phyloP scores from a whole-genome alignment of 352 stramenopile species.

The Salisapilia sapeloensis region DNA sequence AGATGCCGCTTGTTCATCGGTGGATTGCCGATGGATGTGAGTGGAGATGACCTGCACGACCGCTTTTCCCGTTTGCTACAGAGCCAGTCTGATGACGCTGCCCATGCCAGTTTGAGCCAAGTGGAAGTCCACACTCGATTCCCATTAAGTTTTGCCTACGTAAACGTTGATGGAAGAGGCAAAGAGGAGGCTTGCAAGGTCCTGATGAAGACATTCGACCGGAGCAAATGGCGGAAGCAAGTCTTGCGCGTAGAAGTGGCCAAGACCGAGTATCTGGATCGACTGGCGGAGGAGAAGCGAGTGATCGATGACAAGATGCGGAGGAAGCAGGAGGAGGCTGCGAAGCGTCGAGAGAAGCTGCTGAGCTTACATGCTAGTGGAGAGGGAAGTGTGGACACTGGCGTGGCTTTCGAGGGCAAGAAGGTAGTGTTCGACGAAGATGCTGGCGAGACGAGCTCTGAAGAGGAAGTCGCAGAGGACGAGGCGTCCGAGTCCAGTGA shows the following conservation, averaged over 20 bases:
- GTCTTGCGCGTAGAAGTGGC: conserved; percentile 43
- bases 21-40: conserved; percentile 27
- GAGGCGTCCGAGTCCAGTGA: conserved; percentile 3
- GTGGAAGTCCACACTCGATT: conserved; percentile 8
- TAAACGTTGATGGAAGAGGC: conserved; percentile 19
- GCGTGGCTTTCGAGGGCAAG: conserved; percentile 10
- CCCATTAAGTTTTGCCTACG: conserved; percentile 52
- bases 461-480: conserved; percentile 4
- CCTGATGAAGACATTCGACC: conserved; percentile 45
- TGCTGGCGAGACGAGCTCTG: conserved; percentile 6
- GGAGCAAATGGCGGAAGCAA: conserved; percentile 51
- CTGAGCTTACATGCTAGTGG: neutral
- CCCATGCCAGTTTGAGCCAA: conserved; percentile 7
- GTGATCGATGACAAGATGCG: conserved; percentile 3
- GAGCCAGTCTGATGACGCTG: conserved; percentile 8
- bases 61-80: conserved; percentile 38
- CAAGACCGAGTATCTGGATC: conserved; percentile 20
- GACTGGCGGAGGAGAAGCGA: conserved; percentile 26
- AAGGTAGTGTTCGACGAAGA: conserved; percentile 2
- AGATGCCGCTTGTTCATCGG: conserved; percentile 59
- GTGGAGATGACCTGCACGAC: conserved; percentile 25
- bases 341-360: conserved; percentile 1
- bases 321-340: conserved; percentile 3
- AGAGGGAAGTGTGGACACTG: conserved; percentile 5
- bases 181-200: conserved; percentile 12